Percentiles rank a stretch among this genome's conserved stretches.
These are phyloP conservation scores for Fusarium sp. DNA, from an alignment of 2,329 filamentous ascomycete genomes.

Conservation along the genomic window DNA sequence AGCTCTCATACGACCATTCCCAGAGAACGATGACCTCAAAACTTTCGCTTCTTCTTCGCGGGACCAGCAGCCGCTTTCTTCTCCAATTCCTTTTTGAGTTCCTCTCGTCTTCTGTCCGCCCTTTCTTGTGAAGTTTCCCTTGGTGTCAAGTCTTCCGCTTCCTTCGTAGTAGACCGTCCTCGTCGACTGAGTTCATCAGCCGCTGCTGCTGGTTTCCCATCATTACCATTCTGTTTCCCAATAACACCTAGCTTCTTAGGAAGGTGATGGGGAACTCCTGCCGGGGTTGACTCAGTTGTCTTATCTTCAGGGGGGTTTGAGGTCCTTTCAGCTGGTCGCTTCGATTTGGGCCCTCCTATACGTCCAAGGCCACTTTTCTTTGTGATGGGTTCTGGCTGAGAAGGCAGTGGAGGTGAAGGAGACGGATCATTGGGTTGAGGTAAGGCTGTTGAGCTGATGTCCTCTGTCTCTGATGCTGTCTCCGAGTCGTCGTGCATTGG, in stretches of 20 bases:
- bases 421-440: slow-evolving; percentile 25
- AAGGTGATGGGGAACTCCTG: slow-evolving; percentile 14
- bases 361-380: slow-evolving; percentile 52
- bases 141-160: slow-evolving; percentile 45
- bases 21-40: slow-evolving; percentile 46
- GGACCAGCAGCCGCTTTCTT: slow-evolving; percentile 60
- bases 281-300: slow-evolving; percentile 1
- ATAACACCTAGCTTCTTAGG: slow-evolving; percentile 49
- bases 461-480: slow-evolving; percentile 57
- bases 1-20: neutral
- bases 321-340: slow-evolving; percentile 24
- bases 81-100: slow-evolving; percentile 61
- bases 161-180: slow-evolving; percentile 22
- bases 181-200: slow-evolving; percentile 38
- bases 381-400: slow-evolving; percentile 37
- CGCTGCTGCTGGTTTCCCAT: slow-evolving; percentile 3
- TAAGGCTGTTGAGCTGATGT: slow-evolving; percentile 44
- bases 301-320: slow-evolving; percentile 13
- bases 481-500: slow-evolving; percentile 47
- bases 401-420: slow-evolving; percentile 34
- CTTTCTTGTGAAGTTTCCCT: slow-evolving; percentile 57
- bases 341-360: slow-evolving; percentile 51
- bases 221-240: slow-evolving; percentile 43
- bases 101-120: slow-evolving; percentile 60
- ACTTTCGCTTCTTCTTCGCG: slow-evolving; percentile 65